Base-by-base conservation (phyloP, 495 filamentous ascomycete species). In the Xylaria nigripes region DNA sequence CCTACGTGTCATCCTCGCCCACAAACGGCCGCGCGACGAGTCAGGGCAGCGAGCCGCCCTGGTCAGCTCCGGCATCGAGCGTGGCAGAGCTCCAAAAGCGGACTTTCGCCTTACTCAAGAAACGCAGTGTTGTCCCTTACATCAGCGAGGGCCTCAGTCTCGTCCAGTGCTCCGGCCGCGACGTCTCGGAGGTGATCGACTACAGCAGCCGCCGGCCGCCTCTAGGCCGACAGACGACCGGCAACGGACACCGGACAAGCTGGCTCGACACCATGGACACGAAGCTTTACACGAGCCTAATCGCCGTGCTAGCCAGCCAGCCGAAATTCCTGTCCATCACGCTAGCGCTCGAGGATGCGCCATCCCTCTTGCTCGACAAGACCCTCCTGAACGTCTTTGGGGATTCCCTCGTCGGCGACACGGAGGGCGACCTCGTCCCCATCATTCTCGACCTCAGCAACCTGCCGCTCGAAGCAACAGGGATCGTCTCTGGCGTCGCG, bases 401-500 rank as follows among this genome's bases (percentile, higher is more conserved):
- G 18, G 77, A 85, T 58, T 76, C 86, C 5, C 75, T 97, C 1
- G 79, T 94, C 0, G 92, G 93, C 12, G 84, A 84, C 25, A 88
- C 85, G 41, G 86, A 89, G 45, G 86, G 89, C 46, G 79, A 82
- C 29, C 79, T 96, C 15, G 81, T 97, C 13, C 91, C 93, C 0
- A 93, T 98, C 56, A 92, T 87, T 57, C 78, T 98, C 2, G 90
- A 96, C 59, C 74, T 98, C 46, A 79, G 79, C 19, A 82, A 84
- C 25, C 74, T 97, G 2, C 89, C 91, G 1, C 76, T 90, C 21
- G 91, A 96, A 68, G 90, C 88, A 3, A 95, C 90, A 1, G 93
- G 93, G 30, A 95, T 96, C 50, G 89, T 96, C 32, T 95, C 89
- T 60, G 91, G 91, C 7, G 87, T 96, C 18, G 91, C 91, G 1